phyloP scores from a whole-genome alignment of 441 rosid genomes.

The Biscutella laevigata region DNA sequence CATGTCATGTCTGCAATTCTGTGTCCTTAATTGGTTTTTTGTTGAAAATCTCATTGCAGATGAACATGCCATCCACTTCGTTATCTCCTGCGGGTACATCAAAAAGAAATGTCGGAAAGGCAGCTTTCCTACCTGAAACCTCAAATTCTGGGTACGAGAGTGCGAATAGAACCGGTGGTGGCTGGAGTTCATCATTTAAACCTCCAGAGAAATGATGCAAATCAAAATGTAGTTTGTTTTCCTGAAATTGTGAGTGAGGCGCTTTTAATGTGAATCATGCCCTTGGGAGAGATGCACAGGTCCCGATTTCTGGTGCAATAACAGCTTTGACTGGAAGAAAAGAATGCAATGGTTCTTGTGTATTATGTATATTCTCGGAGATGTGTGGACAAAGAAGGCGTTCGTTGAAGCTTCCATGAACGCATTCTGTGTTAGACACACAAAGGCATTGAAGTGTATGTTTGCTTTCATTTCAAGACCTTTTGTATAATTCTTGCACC shows the following conservation, averaged over 20 bases:
- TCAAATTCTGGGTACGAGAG: constrained; percentile 19
- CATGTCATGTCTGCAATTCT: not conserved
- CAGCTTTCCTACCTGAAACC: constrained; percentile 17
- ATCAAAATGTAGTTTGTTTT: constrained; percentile 2
- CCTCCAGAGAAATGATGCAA: constrained; percentile 58
- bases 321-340: not conserved
- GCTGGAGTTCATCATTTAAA: constrained; percentile 51
- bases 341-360: constrained; percentile 25
- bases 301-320: too few relatives aligned
- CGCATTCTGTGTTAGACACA: constrained; percentile 7
- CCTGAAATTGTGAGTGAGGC: constrained; percentile 13
- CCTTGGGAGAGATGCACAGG: too few relatives aligned
- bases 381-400: constrained; percentile 15
- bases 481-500: constrained; percentile 17
- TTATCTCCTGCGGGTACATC: constrained; percentile 53
- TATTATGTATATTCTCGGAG: constrained; percentile 26
- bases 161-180: constrained; percentile 19
- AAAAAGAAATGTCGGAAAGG: constrained; percentile 26
- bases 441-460: constrained; percentile 26
- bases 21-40: not conserved
- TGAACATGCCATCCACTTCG: constrained; percentile 53
- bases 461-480: constrained; percentile 18
- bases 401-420: constrained; percentile 19
- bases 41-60: constrained; percentile 24
- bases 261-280: constrained; percentile 22